A percentile compares a stretch with the other conserved stretches of the same genome.
Conservation (phyloP, 257 asterid species). For the Echites panduratus region DNA sequence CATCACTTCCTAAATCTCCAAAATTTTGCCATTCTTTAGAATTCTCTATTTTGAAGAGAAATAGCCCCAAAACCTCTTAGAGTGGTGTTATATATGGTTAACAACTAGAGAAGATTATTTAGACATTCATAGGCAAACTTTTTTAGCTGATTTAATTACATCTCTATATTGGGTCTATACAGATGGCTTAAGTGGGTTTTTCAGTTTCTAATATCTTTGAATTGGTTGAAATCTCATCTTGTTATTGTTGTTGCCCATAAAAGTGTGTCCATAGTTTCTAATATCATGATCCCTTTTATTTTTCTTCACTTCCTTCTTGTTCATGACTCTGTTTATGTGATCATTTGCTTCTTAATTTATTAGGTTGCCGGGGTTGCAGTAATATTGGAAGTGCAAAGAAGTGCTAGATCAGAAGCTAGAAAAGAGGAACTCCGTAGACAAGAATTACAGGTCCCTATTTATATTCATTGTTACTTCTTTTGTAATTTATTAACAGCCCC, state of each 20-base stretch:
- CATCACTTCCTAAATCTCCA: not conserved
- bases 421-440: constrained; percentile 65
- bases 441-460: constrained; percentile 53
- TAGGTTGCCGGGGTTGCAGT: constrained; percentile 78
- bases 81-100: not conserved
- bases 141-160: not conserved
- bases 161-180: not conserved
- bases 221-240: constrained; percentile 1
- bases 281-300: not conserved
- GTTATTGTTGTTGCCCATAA: not conserved
- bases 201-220: not conserved
- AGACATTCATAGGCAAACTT: not conserved
- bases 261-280: not conserved
- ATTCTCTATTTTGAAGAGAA: not conserved
- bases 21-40: not conserved
- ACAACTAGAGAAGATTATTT: not conserved
- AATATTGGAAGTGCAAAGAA: constrained; percentile 76
- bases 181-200: not conserved
- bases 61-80: not conserved
- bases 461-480: not conserved
- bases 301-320: not conserved
- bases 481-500: not conserved
- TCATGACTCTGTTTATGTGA: constrained; percentile 4
- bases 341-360: constrained; percentile 10
- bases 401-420: constrained; percentile 77